Conservation (phyloP, 169 alveolate species). For the Theileria orientalis region DNA sequence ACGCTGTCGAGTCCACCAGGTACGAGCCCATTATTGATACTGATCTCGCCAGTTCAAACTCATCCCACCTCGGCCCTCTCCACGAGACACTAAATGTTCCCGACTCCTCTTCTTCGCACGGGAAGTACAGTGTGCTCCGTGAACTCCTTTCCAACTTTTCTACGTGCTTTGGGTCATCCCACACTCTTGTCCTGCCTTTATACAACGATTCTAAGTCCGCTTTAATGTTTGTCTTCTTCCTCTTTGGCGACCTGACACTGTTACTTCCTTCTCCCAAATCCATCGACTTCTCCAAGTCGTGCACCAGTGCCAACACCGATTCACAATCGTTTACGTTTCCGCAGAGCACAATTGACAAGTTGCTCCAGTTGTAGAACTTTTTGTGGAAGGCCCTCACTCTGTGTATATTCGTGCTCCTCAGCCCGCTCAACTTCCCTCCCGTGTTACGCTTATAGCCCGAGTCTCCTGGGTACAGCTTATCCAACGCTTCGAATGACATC, state of each 20-base stretch:
- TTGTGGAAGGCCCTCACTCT: slow-evolving; percentile 67
- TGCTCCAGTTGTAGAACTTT: slow-evolving; percentile 63
- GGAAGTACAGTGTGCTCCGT: slow-evolving; percentile 52
- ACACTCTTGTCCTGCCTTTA: slow-evolving; percentile 7
- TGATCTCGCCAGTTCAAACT: slow-evolving; percentile 57
- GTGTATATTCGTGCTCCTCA: slow-evolving; percentile 60
- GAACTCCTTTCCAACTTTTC: slow-evolving; percentile 32
- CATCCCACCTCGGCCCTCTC: slow-evolving; percentile 74
- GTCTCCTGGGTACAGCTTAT: slow-evolving; percentile 65
- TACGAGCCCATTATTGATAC: slow-evolving; percentile 68
- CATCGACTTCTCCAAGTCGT: neutral
- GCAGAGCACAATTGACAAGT: slow-evolving; percentile 63
- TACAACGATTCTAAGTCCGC: slow-evolving; percentile 21
- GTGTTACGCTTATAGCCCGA: slow-evolving; percentile 63
- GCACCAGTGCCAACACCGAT: slow-evolving; percentile 19
- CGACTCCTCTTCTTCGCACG: slow-evolving; percentile 69
- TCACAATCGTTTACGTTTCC: slow-evolving; percentile 60
- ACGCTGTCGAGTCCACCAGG: slow-evolving; percentile 60
- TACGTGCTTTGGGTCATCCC: slow-evolving; percentile 55
- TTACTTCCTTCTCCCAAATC: neutral
- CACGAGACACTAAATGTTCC: slow-evolving; percentile 69
- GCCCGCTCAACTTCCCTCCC: slow-evolving; percentile 71
- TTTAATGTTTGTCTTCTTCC: slow-evolving; percentile 4
- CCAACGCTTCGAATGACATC: slow-evolving; percentile 41
- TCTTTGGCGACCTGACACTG: neutral